Conservation (phyloP, 345 rosid genomes). For the Boechera retrofracta region DNA sequence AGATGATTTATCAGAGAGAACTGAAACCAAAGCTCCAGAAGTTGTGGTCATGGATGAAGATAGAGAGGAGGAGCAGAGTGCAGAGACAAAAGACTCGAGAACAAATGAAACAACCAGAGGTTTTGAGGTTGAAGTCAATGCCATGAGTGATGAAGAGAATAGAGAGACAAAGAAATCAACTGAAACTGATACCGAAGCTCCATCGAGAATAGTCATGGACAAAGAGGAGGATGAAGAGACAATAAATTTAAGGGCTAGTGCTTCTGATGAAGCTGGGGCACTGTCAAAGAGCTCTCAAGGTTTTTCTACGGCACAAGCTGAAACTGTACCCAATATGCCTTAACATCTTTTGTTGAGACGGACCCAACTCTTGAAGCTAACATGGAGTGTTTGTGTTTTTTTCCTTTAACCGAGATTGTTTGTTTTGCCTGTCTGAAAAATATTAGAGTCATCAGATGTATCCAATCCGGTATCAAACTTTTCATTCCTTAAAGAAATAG, state of each 20-base stretch:
- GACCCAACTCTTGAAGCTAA: slow-evolving; percentile 17
- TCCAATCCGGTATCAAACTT: not conserved
- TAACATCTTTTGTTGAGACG: slow-evolving; percentile 28
- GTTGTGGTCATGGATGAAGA: slow-evolving; percentile 43
- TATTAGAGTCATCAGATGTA: slow-evolving; percentile 26
- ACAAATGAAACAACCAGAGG: slow-evolving; percentile 37
- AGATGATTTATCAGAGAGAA: slow-evolving; percentile 41
- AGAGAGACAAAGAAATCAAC: slow-evolving; percentile 24
- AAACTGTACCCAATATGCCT: slow-evolving; percentile 38
- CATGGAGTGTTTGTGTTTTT: not conserved
- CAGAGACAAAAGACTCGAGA: slow-evolving; percentile 22
- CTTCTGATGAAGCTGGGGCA: slow-evolving; percentile 40
- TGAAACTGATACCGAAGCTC: slow-evolving; percentile 35
- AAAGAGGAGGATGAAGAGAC: slow-evolving; percentile 35
- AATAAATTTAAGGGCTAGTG: slow-evolving; percentile 5
- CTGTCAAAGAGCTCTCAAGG: slow-evolving; percentile 37
- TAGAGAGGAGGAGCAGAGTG: slow-evolving; percentile 27
- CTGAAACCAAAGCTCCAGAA: slow-evolving; percentile 48
- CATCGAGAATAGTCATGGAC: slow-evolving; percentile 10
- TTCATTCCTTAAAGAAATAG: too few relatives aligned
- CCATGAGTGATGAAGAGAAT: slow-evolving; percentile 20
- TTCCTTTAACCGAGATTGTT: not conserved
- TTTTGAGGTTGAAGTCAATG: slow-evolving; percentile 19
- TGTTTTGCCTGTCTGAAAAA: slow-evolving; percentile 24
- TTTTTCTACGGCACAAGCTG: slow-evolving; percentile 32